Evolutionary conservation across 2,329 filamentous ascomycete genomes (phyloP).

Genomic region (Cadophora gregata): DNA sequence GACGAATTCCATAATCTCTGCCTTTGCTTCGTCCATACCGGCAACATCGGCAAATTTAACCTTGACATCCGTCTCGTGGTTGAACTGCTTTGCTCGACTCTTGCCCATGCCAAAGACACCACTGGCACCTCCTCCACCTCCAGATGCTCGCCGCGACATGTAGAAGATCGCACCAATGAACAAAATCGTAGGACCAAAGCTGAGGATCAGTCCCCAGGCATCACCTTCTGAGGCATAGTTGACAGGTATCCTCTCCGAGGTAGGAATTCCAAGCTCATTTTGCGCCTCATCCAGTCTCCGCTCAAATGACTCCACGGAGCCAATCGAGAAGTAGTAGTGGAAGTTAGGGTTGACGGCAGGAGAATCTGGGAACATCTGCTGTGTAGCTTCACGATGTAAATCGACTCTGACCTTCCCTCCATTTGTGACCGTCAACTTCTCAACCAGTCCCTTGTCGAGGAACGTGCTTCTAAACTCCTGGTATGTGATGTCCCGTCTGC

Average conservation of each 20-base stretch:
- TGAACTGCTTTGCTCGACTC: conserved; percentile 96
- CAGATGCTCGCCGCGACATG: conserved; percentile 76
- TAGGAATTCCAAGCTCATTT: conserved; percentile 82
- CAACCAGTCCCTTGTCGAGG: conserved; percentile 93
- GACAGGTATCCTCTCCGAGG: conserved; percentile 88
- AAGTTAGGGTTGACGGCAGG: conserved; percentile 71
- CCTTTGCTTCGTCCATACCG: conserved; percentile 97
- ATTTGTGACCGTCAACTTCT: conserved; percentile 85
- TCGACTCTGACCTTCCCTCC: conserved; percentile 80
- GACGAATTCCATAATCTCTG: conserved; percentile 99
- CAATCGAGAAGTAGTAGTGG: conserved; percentile 93
- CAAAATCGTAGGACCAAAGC: conserved; percentile 85
- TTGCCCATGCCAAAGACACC: conserved; percentile 96
- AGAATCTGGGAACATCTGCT: conserved; percentile 77
- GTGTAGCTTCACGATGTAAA: conserved; percentile 76
- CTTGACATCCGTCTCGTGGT: conserved; percentile 94
- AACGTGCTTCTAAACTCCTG: conserved; percentile 95
- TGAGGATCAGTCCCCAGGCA: conserved; percentile 72
- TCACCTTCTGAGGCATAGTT: conserved; percentile 81
- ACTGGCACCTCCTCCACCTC: conserved; percentile 68
- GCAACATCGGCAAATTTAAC: conserved; percentile 97
- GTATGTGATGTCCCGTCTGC: conserved; percentile 87
- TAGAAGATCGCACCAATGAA: conserved; percentile 85
- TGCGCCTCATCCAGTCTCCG: conserved; percentile 87
- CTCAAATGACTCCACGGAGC: conserved; percentile 93